Percentiles rank a stretch among this genome's conserved stretches.
Evolutionary conservation across 108 stramenopile genomes (phyloP).

Genomic region (Phaeodactylum tricornutum): DNA sequence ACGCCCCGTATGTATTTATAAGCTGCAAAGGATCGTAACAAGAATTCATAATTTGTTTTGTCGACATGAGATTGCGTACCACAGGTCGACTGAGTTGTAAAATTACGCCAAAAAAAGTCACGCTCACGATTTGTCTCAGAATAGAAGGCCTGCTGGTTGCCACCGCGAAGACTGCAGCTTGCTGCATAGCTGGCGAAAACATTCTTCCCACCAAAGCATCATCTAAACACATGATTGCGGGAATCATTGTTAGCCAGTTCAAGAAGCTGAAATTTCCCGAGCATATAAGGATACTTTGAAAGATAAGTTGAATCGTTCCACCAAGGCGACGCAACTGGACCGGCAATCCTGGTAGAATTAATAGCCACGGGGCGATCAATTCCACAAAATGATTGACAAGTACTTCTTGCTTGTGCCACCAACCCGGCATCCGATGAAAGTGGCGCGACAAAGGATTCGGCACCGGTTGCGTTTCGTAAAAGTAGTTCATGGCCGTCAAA

Average conservation of each 20-base stretch:
- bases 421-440: constrained; percentile 43
- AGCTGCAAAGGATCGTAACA: constrained; percentile 54
- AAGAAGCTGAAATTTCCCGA: constrained; percentile 52
- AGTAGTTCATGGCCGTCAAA: constrained; percentile 52
- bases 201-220: constrained; percentile 27
- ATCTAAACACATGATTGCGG: constrained; percentile 46
- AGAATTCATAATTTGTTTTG: constrained; percentile 48
- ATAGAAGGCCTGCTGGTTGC: background rate
- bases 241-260: constrained; percentile 57
- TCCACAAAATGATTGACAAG: constrained; percentile 59
- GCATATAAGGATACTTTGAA: constrained; percentile 37
- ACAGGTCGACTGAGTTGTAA: constrained; percentile 28
- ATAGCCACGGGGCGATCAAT: constrained; percentile 44
- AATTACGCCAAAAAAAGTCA: constrained; percentile 21
- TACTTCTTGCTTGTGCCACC: constrained; percentile 51
- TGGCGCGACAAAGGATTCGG: constrained; percentile 50
- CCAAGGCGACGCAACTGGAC: constrained; percentile 20
- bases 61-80: constrained; percentile 33
- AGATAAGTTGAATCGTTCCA: constrained; percentile 50
- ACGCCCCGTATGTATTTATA: constrained; percentile 52
- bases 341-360: constrained; percentile 27
- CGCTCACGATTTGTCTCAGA: constrained; percentile 13
- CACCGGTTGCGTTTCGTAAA: constrained; percentile 64
- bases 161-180: background rate
- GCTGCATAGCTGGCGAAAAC: constrained; percentile 4